These are phyloP conservation scores for Metschnikowia shivogae DNA, from an alignment of 805 yeast species.

Conservation along the genomic window DNA sequence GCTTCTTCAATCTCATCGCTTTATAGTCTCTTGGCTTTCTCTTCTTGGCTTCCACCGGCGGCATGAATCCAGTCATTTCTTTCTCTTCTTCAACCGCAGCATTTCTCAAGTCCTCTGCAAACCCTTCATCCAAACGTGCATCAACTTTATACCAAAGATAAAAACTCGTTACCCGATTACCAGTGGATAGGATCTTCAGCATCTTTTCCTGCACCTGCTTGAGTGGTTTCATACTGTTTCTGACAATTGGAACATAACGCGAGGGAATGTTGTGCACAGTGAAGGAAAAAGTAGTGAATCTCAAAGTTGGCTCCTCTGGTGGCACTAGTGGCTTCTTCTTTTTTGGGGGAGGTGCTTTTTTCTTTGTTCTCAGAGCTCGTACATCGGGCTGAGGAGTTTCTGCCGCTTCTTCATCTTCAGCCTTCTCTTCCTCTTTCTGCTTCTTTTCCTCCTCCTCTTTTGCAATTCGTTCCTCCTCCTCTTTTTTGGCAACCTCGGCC, in stretches of 20 bases:
- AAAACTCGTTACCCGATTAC: conserved; percentile 56
- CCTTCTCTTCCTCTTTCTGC: conserved; percentile 7
- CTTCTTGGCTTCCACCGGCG: conserved; percentile 25
- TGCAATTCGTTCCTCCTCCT: conserved; percentile 20
- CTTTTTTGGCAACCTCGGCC: conserved; percentile 24
- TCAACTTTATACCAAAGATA: conserved; percentile 83
- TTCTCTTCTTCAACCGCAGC: conserved; percentile 54
- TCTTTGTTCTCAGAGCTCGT: conserved; percentile 12
- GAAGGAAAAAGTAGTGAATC: conserved; percentile 62
- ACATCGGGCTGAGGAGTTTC: conserved; percentile 6
- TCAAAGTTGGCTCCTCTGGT: conserved; percentile 43
- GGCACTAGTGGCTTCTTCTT: conserved; percentile 17
- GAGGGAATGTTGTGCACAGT: conserved; percentile 62
- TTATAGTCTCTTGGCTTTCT: conserved; percentile 29
- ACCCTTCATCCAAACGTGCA: conserved; percentile 61
- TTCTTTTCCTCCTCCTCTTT: conserved; percentile 21
- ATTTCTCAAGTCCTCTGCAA: conserved; percentile 61
- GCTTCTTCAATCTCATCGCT: conserved; percentile 18
- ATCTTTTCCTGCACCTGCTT: conserved; percentile 57
- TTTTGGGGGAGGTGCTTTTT: conserved; percentile 12
- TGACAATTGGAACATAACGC: conserved; percentile 58
- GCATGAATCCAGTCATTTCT: conserved; percentile 35
- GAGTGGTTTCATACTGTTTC: conserved; percentile 58
- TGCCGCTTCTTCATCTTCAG: conserved; percentile 13
- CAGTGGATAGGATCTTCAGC: conserved; percentile 56